phyloP scores from a whole-genome alignment of 495 filamentous ascomycete genomes.

The Aspergillus funiculosus region DNA sequence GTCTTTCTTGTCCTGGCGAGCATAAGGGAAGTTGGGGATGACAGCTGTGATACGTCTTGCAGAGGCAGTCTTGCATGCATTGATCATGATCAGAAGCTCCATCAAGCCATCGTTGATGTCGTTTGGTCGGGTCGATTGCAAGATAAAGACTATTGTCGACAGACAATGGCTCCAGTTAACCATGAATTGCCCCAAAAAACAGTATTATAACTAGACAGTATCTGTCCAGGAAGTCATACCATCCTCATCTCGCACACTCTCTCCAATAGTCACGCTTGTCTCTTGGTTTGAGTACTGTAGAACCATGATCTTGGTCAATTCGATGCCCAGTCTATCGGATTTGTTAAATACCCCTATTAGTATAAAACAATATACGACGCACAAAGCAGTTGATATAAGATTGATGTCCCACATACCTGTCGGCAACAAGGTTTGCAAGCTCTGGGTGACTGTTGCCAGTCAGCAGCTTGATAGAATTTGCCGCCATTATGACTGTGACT shows the following conservation, averaged over 20 bases:
- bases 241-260: slow-evolving; percentile 95
- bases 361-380: background rate
- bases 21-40: slow-evolving; percentile 96
- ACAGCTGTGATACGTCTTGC: slow-evolving; percentile 87
- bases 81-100: slow-evolving; percentile 99
- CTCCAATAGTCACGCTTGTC: slow-evolving; percentile 92
- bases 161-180: slow-evolving; percentile 2
- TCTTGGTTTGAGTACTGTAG: slow-evolving; percentile 98
- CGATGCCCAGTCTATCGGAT: slow-evolving; percentile 73
- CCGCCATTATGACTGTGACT: slow-evolving; percentile 50
- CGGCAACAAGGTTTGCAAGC: slow-evolving; percentile 82
- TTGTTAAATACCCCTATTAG: slow-evolving; percentile 13
- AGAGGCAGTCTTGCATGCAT: slow-evolving; percentile 95
- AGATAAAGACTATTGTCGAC: slow-evolving; percentile 69
- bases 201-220: slow-evolving; percentile 7
- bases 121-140: slow-evolving; percentile 91
- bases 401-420: slow-evolving; percentile 58
- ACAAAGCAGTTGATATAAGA: background rate
- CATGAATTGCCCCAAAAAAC: slow-evolving; percentile 9
- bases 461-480: slow-evolving; percentile 93
- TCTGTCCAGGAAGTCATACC: slow-evolving; percentile 41
- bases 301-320: slow-evolving; percentile 87
- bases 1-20: slow-evolving; percentile 99
- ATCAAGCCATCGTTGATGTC: slow-evolving; percentile 98
- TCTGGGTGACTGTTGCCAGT: slow-evolving; percentile 94